These are phyloP conservation scores for Russula lepida DNA, from an alignment of 768 basidiomycete species.

Conservation along the genomic window DNA sequence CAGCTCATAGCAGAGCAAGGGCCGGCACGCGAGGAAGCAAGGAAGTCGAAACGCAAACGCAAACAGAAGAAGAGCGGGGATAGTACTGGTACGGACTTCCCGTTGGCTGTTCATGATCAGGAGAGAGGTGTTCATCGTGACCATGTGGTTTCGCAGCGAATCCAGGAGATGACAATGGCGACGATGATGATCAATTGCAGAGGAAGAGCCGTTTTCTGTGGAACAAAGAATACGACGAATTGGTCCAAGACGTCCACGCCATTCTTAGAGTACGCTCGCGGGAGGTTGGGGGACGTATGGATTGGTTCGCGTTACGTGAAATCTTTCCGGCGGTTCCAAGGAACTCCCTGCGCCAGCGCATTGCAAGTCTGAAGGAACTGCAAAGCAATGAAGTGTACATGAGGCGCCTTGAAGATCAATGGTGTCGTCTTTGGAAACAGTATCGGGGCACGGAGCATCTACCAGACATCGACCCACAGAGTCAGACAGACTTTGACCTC, in stretches of 20 bases:
- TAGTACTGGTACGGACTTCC: slow-evolving; percentile 13
- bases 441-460: slow-evolving; percentile 59
- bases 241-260: slow-evolving; percentile 74
- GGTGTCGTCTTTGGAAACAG: slow-evolving; percentile 70
- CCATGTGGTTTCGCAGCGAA: neutral
- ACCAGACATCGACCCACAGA: slow-evolving; percentile 61
- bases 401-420: slow-evolving; percentile 70
- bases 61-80: slow-evolving; percentile 28
- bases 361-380: slow-evolving; percentile 50
- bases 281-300: slow-evolving; percentile 41
- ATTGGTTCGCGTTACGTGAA: slow-evolving; percentile 66
- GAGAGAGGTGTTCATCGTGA: neutral
- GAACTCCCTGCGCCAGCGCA: slow-evolving; percentile 62
- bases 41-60: slow-evolving; percentile 32
- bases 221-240: slow-evolving; percentile 82
- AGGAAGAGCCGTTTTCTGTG: slow-evolving; percentile 66
- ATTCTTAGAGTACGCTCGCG: slow-evolving; percentile 78
- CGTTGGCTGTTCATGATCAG: neutral
- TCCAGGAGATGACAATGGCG: neutral
- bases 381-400: slow-evolving; percentile 68
- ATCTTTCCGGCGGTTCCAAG: slow-evolving; percentile 72
- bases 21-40: slow-evolving; percentile 32
- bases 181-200: slow-evolving; percentile 22
- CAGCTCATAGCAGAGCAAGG: slow-evolving; percentile 45
- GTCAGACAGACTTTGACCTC: slow-evolving; percentile 71